Evolutionary conservation across 345 rosid species (phyloP).

Genomic region (Linum trigynum): DNA sequence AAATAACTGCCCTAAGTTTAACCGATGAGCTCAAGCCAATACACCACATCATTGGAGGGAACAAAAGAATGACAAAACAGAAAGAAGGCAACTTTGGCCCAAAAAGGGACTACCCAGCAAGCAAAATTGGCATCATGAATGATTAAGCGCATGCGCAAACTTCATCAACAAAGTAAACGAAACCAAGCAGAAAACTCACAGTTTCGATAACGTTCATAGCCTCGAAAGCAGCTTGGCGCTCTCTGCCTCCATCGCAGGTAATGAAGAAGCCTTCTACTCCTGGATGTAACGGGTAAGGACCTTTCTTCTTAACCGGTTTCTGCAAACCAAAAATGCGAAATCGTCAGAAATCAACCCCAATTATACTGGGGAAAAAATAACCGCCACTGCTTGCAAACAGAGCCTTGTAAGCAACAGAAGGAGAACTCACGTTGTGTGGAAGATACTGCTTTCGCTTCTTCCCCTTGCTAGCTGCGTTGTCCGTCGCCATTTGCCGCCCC

Average conservation of each 20-base stretch:
- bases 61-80: no score
- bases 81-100: no score
- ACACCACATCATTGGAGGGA: no score
- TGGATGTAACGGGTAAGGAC: conserved; percentile 67
- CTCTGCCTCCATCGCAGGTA: conserved; percentile 90
- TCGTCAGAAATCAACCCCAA: neutral
- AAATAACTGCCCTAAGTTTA: no score
- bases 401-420: neutral
- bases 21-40: no score
- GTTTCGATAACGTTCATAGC: conserved; percentile 75
- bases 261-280: conserved; percentile 88
- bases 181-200: conserved; percentile 28
- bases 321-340: conserved; percentile 15
- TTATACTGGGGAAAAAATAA: neutral
- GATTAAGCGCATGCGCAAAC: neutral
- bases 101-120: neutral
- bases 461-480: conserved; percentile 28
- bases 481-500: conserved; percentile 31
- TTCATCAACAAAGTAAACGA: neutral
- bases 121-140: neutral
- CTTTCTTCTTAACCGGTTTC: conserved; percentile 82
- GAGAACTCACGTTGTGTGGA: conserved; percentile 50
- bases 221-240: conserved; percentile 78
- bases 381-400: neutral
- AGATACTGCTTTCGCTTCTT: conserved; percentile 76